Evolutionary conservation across 2,329 filamentous ascomycete species (phyloP).

Genomic region (Alternaria metachromatica): DNA sequence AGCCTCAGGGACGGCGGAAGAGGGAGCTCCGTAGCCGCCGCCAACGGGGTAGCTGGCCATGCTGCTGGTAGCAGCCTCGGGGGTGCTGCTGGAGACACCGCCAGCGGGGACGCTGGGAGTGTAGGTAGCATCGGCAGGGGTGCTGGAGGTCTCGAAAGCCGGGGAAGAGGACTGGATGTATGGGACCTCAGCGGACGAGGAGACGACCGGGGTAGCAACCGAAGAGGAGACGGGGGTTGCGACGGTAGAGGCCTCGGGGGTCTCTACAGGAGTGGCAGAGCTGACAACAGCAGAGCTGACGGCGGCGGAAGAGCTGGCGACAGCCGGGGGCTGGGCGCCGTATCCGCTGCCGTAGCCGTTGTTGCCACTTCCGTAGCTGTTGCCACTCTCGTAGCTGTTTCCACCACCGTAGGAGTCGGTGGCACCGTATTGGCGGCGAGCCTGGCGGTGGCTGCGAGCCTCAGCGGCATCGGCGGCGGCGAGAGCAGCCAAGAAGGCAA

Average conservation of each 20-base stretch:
- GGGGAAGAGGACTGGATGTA: constrained; percentile 14
- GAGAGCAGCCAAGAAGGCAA: constrained; percentile 42
- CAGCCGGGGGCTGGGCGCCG: constrained; percentile 2
- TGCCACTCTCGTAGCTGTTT: background rate
- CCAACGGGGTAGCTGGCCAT: constrained; percentile 4
- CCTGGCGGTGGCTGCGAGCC: constrained; percentile 38
- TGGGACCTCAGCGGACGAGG: constrained; percentile 1
- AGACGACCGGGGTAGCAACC: background rate
- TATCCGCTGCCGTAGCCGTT: constrained; percentile 4
- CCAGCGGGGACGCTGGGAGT: background rate
- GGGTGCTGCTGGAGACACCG: background rate
- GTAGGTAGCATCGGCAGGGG: constrained; percentile 12
- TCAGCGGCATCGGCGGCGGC: constrained; percentile 40
- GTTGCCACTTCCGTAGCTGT: background rate
- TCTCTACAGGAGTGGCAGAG: constrained; percentile 4
- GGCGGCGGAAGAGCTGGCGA: constrained; percentile 2
- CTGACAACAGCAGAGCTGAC: constrained; percentile 11
- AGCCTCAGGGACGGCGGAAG: background rate
- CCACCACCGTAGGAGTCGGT: background rate
- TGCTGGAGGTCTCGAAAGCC: constrained; percentile 13
- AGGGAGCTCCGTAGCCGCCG: constrained; percentile 8
- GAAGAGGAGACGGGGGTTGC: constrained; percentile 8
- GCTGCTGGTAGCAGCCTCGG: background rate
- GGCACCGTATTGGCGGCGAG: constrained; percentile 34
- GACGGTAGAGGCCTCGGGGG: constrained; percentile 1